Evolutionary conservation across 192 early-diverging fungal species (phyloP).

Genomic region (Blastocladiella britannica): DNA sequence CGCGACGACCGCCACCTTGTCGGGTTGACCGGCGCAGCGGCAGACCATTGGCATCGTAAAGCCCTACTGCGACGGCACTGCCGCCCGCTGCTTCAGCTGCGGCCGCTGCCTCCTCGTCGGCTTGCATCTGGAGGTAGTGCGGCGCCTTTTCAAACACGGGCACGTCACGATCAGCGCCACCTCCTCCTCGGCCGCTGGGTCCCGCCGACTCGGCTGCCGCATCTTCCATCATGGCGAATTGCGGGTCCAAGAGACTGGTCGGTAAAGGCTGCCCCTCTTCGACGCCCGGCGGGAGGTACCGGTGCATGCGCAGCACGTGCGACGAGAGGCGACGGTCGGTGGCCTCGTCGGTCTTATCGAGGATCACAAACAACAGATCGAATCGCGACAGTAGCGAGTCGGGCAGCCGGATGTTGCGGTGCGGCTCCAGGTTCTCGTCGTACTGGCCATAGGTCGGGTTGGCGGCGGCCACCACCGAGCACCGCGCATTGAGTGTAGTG

Average conservation of each 20-base stretch:
- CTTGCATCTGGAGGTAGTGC: not conserved
- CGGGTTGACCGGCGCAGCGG: too few relatives aligned
- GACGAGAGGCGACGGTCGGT: slow-evolving; percentile 75
- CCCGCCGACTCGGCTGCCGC: slow-evolving; percentile 69
- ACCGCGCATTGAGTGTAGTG: slow-evolving; percentile 80
- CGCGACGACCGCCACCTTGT: not conserved
- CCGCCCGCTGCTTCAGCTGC: too few relatives aligned
- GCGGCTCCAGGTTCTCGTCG: slow-evolving; percentile 80
- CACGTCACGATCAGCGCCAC: not conserved
- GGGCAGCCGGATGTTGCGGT: slow-evolving; percentile 91
- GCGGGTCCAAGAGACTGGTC: slow-evolving; percentile 45
- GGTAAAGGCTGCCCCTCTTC: slow-evolving; percentile 53
- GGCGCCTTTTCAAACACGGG: not conserved
- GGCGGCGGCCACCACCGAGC: slow-evolving; percentile 86
- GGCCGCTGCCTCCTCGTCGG: slow-evolving; percentile 20
- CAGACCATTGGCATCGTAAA: too few relatives aligned
- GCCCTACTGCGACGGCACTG: too few relatives aligned
- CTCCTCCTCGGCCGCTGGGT: slow-evolving; percentile 60
- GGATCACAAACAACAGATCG: slow-evolving; percentile 89
- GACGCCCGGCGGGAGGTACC: slow-evolving; percentile 20
- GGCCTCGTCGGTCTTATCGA: slow-evolving; percentile 79
- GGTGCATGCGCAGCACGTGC: slow-evolving; percentile 79
- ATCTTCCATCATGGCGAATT: slow-evolving; percentile 8
- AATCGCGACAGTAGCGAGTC: slow-evolving; percentile 98
- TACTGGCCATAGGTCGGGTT: slow-evolving; percentile 91